phyloP scores from a whole-genome alignment of 2,329 filamentous ascomycete species.

The Cadophora luteo-olivacea region DNA sequence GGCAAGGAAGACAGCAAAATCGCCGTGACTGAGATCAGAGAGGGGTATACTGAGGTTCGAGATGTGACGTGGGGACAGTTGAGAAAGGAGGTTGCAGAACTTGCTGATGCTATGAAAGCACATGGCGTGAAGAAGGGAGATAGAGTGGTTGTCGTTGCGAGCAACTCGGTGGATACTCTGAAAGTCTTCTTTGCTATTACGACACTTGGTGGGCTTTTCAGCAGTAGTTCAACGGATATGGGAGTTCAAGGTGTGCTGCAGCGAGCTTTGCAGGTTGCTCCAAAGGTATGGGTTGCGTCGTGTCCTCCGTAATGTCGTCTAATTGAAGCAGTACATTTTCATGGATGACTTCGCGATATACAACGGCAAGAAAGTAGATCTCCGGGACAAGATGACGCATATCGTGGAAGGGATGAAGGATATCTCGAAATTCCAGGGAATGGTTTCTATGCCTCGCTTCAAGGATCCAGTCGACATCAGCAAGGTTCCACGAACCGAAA shows the following conservation, averaged over 20 bases:
- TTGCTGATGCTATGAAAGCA: constrained; percentile 71
- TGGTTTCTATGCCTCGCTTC: constrained; percentile 73
- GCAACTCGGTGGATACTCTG: constrained; percentile 77
- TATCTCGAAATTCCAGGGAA: constrained; percentile 64
- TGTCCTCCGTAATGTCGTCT: background rate
- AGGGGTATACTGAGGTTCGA: constrained; percentile 60
- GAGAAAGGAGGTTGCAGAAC: constrained; percentile 59
- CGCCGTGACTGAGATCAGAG: constrained; percentile 75
- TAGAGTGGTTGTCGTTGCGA: constrained; percentile 75
- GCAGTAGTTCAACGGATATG: constrained; percentile 82
- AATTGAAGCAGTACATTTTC: constrained; percentile 66
- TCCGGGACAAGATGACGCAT: constrained; percentile 73
- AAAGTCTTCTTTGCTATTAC: constrained; percentile 73
- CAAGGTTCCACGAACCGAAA: constrained; percentile 51
- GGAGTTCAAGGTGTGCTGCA: constrained; percentile 80
- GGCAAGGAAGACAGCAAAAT: constrained; percentile 75
- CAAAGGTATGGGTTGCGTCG: constrained; percentile 56
- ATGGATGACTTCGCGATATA: constrained; percentile 83
- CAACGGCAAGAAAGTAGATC: constrained; percentile 76
- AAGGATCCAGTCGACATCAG: constrained; percentile 63
- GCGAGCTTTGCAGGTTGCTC: constrained; percentile 75
- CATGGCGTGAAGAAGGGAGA: constrained; percentile 75
- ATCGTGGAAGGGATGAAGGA: constrained; percentile 67
- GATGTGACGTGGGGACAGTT: constrained; percentile 73
- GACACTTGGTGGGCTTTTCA: constrained; percentile 78